Percentiles rank a stretch among this genome's conserved stretches.
Evolutionary conservation across 495 filamentous ascomycete species (phyloP).

Genomic region (Penicillium riverlandense): DNA sequence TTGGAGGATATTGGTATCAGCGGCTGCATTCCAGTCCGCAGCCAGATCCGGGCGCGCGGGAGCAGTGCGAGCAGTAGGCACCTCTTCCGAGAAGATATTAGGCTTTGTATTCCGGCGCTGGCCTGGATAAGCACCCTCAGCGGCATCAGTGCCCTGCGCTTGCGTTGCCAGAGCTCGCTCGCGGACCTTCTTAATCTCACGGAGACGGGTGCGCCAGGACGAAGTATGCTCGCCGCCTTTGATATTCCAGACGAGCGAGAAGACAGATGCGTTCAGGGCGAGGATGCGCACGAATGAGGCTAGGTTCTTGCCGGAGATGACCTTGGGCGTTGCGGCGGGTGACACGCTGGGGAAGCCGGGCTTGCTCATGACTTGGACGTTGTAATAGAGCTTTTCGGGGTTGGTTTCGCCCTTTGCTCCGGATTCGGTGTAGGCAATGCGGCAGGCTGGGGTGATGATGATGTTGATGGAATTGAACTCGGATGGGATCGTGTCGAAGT

Average conservation of each 20-base stretch:
- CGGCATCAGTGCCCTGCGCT: conserved; percentile 20
- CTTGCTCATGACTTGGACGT: conserved; percentile 76
- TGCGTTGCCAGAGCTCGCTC: conserved; percentile 43
- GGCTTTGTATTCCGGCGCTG: conserved; percentile 40
- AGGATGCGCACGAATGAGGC: conserved; percentile 85
- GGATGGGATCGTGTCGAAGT: conserved; percentile 85
- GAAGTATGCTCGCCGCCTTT: conserved; percentile 80
- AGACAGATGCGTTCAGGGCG: conserved; percentile 88
- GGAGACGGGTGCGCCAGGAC: conserved; percentile 80
- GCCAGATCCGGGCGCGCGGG: conserved; percentile 23
- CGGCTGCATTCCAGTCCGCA: conserved; percentile 36
- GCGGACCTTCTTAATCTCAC: conserved; percentile 74
- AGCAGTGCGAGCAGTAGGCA: conserved; percentile 18
- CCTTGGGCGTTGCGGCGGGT: conserved; percentile 77
- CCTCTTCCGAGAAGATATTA: conserved; percentile 38
- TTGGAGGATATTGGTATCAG: conserved; percentile 32
- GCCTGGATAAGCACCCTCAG: conserved; percentile 33
- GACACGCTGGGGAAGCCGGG: conserved; percentile 85
- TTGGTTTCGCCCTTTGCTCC: conserved; percentile 15
- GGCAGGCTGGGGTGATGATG: conserved; percentile 80
- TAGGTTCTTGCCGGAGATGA: conserved; percentile 71
- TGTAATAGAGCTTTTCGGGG: conserved; percentile 58
- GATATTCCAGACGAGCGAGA: conserved; percentile 82
- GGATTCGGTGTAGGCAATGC: conserved; percentile 28
- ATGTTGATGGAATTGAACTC: conserved; percentile 96